Base-by-base conservation (phyloP, 495 filamentous ascomycete species). In the Parathielavia appendiculata region DNA sequence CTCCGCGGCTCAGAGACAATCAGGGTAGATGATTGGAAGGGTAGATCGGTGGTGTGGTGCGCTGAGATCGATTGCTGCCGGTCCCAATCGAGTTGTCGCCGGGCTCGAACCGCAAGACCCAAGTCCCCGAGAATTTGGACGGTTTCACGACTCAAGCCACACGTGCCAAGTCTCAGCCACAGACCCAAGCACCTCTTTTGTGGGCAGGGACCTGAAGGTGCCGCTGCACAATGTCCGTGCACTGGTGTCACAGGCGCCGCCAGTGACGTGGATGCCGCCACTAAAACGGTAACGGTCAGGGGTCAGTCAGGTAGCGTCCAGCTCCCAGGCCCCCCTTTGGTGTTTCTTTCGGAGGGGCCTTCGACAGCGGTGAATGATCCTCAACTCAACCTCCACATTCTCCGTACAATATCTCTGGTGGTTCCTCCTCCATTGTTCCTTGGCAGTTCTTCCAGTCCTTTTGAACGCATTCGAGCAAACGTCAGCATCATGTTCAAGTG, bases 401-500 rank as follows among this genome's bases (percentile, higher is more conserved):
- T 16, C 38, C 46, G 54, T 47, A 30, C 47, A 60, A 48, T 39
- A 4, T 35, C 16, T 50, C n/a, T n/a, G 8, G 20, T 51, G 34
- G 44, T n/a, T n/a, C n/a, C n/a, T n/a, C n/a, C n/a, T n/a, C n/a
- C n/a, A n/a, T n/a, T n/a, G n/a, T n/a, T n/a, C n/a, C n/a, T n/a
- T n/a, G n/a, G n/a, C n/a, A n/a, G n/a, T n/a, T n/a, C 26, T 30
- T 30, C 26, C 26, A 30, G 2, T 30, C 3, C 26, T 53, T 59
- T 20, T 53, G 52, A 52, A 59, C 51, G 48, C 60, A 23, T 62
- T 52, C 58, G 34, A 47, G 39, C 4, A 19, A 46, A 47, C 13
- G 23, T 32, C 13, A 45, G 32, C 62, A 76, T 56, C 66, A 78
- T 78, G 75, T 78, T 77, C 68, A 78, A 77, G 67, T 78, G 74